A percentile compares a stretch with the other conserved stretches of the same genome.
phyloP scores from a whole-genome alignment of 257 asterid genomes.

The Agastache rugosa region DNA sequence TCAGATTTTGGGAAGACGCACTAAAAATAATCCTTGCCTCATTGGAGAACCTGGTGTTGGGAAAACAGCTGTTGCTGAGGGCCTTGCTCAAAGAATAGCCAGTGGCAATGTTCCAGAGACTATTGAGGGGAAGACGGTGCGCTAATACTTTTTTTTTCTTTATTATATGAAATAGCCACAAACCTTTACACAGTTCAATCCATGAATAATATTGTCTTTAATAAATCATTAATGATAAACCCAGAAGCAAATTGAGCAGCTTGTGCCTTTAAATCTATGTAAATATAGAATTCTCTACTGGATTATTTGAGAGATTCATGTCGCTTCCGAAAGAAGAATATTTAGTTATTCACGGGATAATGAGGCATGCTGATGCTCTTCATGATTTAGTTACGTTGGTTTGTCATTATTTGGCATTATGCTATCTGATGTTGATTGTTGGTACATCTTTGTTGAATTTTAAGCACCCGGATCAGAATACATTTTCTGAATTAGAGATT shows the following conservation, averaged over 20 bases:
- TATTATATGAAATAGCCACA: slow-evolving; percentile 13
- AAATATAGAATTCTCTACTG: slow-evolving; percentile 1
- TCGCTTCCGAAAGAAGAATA: slow-evolving; percentile 1
- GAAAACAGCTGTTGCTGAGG: slow-evolving; percentile 97
- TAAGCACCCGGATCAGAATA: neutral
- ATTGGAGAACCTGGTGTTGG: slow-evolving; percentile 99
- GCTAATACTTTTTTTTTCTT: slow-evolving; percentile 2
- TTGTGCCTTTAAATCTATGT: neutral
- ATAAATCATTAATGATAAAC: slow-evolving; percentile 3
- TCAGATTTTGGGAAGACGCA: slow-evolving; percentile 94
- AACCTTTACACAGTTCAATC: neutral
- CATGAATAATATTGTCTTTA: neutral
- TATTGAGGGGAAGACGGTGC: slow-evolving; percentile 91
- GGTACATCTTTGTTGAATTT: neutral
- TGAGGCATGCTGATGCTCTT: neutral
- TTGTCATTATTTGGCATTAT: slow-evolving; percentile 7
- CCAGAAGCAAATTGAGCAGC: neutral
- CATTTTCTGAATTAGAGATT: neutral
- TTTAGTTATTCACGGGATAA: neutral
- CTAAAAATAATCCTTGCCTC: slow-evolving; percentile 97
- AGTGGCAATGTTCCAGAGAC: slow-evolving; percentile 97
- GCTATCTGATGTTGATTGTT: slow-evolving; percentile 1
- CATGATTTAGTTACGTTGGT: slow-evolving; percentile 1
- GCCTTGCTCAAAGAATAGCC: slow-evolving; percentile 95
- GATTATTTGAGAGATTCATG: neutral